Evolutionary conservation across 306 rosid genomes (phyloP).

Genomic region (Rosa rugosa): DNA sequence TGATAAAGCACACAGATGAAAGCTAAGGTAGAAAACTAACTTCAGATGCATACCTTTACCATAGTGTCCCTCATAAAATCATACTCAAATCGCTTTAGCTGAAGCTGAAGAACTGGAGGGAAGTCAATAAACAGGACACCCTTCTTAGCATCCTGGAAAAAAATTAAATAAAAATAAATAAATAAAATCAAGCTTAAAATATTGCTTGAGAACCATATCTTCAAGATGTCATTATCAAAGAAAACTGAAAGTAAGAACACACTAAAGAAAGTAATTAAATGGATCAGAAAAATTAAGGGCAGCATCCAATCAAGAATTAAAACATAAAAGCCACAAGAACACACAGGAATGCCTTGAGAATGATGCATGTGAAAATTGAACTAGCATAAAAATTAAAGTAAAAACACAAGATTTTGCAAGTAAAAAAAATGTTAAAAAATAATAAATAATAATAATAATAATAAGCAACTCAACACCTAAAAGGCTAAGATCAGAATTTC

Average conservation of each 20-base stretch:
- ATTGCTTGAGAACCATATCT: not conserved
- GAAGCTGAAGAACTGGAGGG: slow-evolving; percentile 98
- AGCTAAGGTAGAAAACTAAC: not conserved
- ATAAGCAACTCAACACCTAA: not conserved
- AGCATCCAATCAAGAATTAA: not conserved
- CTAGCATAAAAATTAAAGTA: not conserved
- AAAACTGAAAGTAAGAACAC: not conserved
- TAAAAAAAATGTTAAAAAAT: not conserved
- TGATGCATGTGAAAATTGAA: not conserved
- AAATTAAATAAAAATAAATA: too few relatives aligned
- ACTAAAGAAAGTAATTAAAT: slow-evolving; percentile 4
- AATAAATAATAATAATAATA: not conserved
- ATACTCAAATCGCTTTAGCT: slow-evolving; percentile 87
- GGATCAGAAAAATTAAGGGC: not conserved
- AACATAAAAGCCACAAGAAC: not conserved
- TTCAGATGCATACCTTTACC: slow-evolving; percentile 77
- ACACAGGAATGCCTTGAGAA: not conserved
- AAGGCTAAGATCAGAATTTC: not conserved
- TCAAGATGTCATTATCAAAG: not conserved
- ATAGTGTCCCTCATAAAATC: slow-evolving; percentile 84
- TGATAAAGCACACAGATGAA: slow-evolving; percentile 8
- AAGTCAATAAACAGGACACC: slow-evolving; percentile 92
- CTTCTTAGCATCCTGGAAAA: slow-evolving; percentile 80
- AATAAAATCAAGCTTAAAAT: not conserved
- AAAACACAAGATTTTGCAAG: not conserved